Percentiles rank a stretch among this genome's conserved stretches.
Evolutionary conservation across 1,284 basidiomycete genomes (phyloP).

Genomic region (Trichosporon faecale): DNA sequence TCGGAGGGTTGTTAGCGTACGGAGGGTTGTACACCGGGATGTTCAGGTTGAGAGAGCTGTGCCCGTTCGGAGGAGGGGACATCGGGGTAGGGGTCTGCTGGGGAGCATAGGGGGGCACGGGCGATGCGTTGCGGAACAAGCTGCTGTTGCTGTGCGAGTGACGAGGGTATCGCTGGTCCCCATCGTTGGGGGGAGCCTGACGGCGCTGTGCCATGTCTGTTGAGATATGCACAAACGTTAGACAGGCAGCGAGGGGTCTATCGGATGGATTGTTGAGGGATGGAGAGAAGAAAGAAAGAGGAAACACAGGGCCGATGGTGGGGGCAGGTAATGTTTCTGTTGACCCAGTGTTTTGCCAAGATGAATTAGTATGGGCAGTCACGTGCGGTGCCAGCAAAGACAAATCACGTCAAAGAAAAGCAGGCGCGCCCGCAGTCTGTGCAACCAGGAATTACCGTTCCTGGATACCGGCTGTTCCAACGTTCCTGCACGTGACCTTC

Average conservation of each 20-base stretch:
- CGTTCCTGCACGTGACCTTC: neutral
- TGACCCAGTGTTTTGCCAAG: neutral
- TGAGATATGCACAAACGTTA: neutral
- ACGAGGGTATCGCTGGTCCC: neutral
- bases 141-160: constrained; percentile 4
- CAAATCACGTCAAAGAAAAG: constrained; percentile 5
- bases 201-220: constrained; percentile 4
- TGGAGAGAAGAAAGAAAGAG: constrained; percentile 6
- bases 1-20: constrained; percentile 1
- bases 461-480: neutral
- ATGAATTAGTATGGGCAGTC: constrained; percentile 1
- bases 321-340: constrained; percentile 6
- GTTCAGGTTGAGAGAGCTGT: neutral
- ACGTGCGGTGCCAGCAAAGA: neutral
- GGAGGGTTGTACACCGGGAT: constrained; percentile 3
- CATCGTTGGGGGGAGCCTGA: neutral
- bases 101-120: constrained; percentile 18
- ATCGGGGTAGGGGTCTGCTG: neutral
- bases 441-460: neutral
- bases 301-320: constrained; percentile 9
- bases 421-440: neutral
- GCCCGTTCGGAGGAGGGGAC: neutral
- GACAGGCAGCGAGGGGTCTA: neutral
- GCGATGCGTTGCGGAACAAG: constrained; percentile 18
- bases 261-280: constrained; percentile 6